These are phyloP conservation scores for Eucalyptus caleyi DNA, from an alignment of 345 rosid genomes.

Conservation along the genomic window DNA sequence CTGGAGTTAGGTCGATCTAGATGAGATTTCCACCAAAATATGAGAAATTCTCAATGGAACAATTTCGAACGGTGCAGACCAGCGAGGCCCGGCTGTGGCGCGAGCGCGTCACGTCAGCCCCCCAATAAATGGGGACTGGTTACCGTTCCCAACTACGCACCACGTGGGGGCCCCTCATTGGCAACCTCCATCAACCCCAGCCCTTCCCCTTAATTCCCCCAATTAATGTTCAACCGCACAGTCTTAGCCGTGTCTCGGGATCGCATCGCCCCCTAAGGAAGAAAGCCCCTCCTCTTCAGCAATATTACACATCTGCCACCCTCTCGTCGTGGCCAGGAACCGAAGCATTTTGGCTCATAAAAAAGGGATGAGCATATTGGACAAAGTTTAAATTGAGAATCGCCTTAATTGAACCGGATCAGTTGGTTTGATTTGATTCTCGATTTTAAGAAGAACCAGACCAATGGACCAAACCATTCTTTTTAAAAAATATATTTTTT, in stretches of 20 bases:
- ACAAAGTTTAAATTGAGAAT: no score
- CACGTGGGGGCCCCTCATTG: not conserved
- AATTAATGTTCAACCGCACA: not conserved
- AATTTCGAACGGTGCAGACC: not conserved
- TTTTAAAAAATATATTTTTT: no score
- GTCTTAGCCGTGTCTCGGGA: not conserved
- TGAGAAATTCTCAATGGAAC: not conserved
- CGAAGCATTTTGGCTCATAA: not conserved
- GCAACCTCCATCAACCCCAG: not conserved
- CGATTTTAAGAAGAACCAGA: fast-evolving
- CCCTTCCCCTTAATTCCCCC: not conserved
- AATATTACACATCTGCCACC: not conserved
- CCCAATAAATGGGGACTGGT: not conserved
- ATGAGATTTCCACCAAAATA: not conserved
- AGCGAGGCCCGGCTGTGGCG: not conserved
- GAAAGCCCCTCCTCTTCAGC: not conserved
- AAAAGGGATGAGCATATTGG: no score
- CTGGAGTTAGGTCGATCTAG: not conserved
- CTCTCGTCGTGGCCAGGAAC: not conserved
- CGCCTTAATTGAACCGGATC: fast-evolving
- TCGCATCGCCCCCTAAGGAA: not conserved
- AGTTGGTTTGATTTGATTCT: fast-evolving
- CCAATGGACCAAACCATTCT: no score
- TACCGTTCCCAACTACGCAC: not conserved
- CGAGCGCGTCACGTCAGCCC: not conserved